These are phyloP conservation scores for Amanita rubescens DNA, from an alignment of 768 basidiomycete species.

Conservation along the genomic window DNA sequence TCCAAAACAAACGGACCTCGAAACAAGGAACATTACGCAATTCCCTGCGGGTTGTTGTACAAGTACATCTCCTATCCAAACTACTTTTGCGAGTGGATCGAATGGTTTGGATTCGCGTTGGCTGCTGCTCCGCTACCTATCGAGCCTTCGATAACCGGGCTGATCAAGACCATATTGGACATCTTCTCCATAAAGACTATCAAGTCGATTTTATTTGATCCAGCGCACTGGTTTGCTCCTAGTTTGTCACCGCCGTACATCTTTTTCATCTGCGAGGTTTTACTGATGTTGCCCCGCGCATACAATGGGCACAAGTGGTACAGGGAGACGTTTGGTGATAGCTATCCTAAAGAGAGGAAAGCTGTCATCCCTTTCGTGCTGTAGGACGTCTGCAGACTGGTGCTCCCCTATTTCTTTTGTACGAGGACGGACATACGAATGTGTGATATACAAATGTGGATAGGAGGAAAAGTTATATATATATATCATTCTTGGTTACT, in stretches of 20 bases:
- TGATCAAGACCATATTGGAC: not conserved
- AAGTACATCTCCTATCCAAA: slow-evolving; percentile 82
- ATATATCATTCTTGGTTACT: no score
- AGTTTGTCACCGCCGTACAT: slow-evolving; percentile 67
- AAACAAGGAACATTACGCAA: slow-evolving; percentile 54
- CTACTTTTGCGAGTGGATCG: slow-evolving; percentile 92
- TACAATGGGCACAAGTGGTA: slow-evolving; percentile 87
- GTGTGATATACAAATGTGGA: no score
- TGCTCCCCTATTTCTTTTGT: no score
- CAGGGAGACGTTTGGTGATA: slow-evolving; percentile 56
- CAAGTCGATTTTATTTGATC: slow-evolving; percentile 12
- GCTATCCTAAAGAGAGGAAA: slow-evolving; percentile 73
- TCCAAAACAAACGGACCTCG: slow-evolving; percentile 12
- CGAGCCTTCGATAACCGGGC: slow-evolving; percentile 6
- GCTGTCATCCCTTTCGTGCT: slow-evolving; percentile 76
- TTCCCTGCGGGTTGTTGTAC: slow-evolving; percentile 78
- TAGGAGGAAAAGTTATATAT: no score
- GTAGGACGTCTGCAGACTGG: no score
- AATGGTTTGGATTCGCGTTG: slow-evolving; percentile 86
- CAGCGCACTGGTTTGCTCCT: slow-evolving; percentile 30
- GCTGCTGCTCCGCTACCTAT: slow-evolving; percentile 53
- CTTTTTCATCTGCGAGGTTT: slow-evolving; percentile 67
- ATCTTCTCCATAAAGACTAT: slow-evolving; percentile 1
- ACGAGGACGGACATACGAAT: no score
- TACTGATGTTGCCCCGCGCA: slow-evolving; percentile 77